Percentiles rank a stretch among this genome's conserved stretches.
These are phyloP conservation scores for Petunia hybrid DNA, from an alignment of 305 asterid genomes.

Conservation along the genomic window DNA sequence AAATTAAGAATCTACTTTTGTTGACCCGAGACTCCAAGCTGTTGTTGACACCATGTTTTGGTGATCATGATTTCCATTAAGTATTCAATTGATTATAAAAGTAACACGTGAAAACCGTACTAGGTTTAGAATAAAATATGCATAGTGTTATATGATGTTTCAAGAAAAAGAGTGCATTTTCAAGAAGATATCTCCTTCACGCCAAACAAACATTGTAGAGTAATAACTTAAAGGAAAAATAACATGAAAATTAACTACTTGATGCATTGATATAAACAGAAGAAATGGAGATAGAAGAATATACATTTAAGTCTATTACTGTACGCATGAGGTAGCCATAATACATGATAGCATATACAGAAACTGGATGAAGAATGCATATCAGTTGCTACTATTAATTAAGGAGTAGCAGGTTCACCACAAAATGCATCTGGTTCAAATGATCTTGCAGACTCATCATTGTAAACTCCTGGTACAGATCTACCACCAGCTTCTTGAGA, in stretches of 20 bases:
- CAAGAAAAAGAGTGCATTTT: not conserved
- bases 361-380: constrained; percentile 18
- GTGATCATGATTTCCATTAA: no score
- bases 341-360: not conserved
- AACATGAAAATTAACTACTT: not conserved
- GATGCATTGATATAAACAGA: not conserved
- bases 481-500: constrained; percentile 61
- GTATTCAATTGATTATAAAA: no score
- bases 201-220: no score
- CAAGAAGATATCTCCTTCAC: no score
- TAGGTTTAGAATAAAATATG: no score
- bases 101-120: not conserved
- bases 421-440: constrained; percentile 93
- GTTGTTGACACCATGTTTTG: no score
- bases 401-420: constrained; percentile 50
- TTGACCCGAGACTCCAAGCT: no score
- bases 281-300: not conserved
- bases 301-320: not conserved
- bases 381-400: constrained; percentile 6
- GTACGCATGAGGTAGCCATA: not conserved
- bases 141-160: not conserved
- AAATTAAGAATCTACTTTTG: no score
- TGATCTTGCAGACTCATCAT: constrained; percentile 81
- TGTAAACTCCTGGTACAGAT: constrained; percentile 78
- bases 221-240: not conserved